Conservation (phyloP, 2,329 filamentous ascomycete genomes). For the Cercospora sp. region DNA sequence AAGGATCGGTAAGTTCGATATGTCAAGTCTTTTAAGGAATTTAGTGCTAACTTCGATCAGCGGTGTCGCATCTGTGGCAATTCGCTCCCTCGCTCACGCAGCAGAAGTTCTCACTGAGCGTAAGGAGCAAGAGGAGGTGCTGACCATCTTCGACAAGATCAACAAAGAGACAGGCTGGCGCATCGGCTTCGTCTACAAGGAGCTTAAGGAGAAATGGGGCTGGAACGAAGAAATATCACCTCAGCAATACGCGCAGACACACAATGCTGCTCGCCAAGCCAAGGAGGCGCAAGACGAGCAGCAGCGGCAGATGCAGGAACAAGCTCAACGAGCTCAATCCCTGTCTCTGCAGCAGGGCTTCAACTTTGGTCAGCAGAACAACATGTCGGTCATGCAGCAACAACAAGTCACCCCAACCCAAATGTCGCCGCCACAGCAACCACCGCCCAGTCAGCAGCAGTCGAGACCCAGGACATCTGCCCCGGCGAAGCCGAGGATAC, state of each 20-base stretch:
- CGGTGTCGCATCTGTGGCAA: conserved; percentile 74
- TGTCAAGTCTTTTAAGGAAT: not conserved
- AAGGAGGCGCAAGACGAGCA: conserved; percentile 31
- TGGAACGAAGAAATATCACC: conserved; percentile 57
- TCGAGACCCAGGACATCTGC: conserved; percentile 16
- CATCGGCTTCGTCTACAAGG: conserved; percentile 67
- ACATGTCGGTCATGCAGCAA: conserved; percentile 24
- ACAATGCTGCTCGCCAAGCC: conserved; percentile 32
- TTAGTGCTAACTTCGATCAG: conserved; percentile 37
- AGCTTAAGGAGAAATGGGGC: conserved; percentile 75
- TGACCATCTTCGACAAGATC: conserved; percentile 74
- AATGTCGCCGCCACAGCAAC: conserved; percentile 30
- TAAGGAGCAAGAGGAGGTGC: conserved; percentile 76
- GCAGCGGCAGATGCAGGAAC: conserved; percentile 34
- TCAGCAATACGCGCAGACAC: conserved; percentile 42
- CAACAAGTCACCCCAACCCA: conserved; percentile 29
- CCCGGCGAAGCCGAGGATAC: conserved; percentile 37
- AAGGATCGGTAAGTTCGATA: conserved; percentile 62
- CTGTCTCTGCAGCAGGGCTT: conserved; percentile 30
- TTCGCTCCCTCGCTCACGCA: conserved; percentile 76
- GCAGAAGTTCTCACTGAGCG: conserved; percentile 68
- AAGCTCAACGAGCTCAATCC: conserved; percentile 32
- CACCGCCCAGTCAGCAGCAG: conserved; percentile 33
- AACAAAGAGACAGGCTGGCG: conserved; percentile 76
- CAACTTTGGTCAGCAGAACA: conserved; percentile 28